Evolutionary conservation across 169 alveolate species (phyloP).

Genomic region (Plasmodium ovale): DNA sequence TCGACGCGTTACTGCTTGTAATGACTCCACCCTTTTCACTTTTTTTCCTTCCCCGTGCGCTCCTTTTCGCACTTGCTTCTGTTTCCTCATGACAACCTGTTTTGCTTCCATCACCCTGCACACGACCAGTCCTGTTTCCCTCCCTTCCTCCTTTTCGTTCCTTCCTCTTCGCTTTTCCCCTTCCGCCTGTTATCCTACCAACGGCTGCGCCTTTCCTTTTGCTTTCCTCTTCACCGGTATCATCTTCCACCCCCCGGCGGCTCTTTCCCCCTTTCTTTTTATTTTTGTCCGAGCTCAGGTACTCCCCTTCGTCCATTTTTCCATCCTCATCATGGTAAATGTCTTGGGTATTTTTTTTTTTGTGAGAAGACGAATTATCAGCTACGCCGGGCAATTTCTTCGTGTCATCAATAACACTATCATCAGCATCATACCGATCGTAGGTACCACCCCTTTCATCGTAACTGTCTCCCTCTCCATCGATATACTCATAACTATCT

Average conservation of each 20-base stretch:
- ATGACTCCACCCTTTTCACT: not conserved
- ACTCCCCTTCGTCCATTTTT: slow-evolving; percentile 25
- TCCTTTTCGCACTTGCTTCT: not conserved
- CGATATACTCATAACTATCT: not conserved
- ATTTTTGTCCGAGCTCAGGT: slow-evolving; percentile 40
- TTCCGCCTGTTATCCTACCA: not conserved
- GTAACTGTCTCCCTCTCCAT: not conserved
- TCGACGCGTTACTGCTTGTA: not conserved
- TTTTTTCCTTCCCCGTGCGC: not conserved
- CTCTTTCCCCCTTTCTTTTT: slow-evolving; percentile 53
- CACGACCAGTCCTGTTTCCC: not conserved
- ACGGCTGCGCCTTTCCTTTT: not conserved
- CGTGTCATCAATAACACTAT: not conserved
- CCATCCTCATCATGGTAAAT: slow-evolving; percentile 4
- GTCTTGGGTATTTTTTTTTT: slow-evolving; percentile 11
- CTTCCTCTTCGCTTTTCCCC: not conserved
- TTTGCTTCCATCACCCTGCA: not conserved
- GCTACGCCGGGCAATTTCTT: not conserved
- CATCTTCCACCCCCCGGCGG: not conserved
- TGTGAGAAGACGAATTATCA: not conserved
- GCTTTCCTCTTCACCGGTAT: slow-evolving; percentile 5
- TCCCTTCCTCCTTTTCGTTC: not conserved
- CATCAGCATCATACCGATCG: not conserved
- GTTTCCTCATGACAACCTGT: not conserved
- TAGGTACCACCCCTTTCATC: slow-evolving; percentile 13